Evolutionary conservation across 345 rosid species (phyloP).

Genomic region (Hibiscus trionum): DNA sequence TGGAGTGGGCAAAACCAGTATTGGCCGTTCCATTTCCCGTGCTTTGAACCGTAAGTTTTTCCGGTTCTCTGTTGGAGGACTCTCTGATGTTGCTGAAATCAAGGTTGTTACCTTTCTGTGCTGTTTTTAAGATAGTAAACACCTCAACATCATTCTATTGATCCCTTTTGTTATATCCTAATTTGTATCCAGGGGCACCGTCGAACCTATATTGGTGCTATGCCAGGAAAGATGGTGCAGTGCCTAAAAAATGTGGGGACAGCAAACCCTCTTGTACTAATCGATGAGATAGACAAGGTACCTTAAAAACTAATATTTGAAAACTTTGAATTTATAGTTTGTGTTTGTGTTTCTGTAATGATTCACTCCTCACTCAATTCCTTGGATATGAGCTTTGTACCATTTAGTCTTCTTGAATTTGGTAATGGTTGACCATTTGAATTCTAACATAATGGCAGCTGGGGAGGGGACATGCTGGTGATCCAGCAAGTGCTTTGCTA

Average conservation of each 20-base stretch:
- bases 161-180: slow-evolving; percentile 11
- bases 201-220: slow-evolving; percentile 98
- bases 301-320: not conserved
- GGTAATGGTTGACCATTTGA: not conserved
- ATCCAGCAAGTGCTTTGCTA: slow-evolving; percentile 97
- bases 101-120: slow-evolving; percentile 47
- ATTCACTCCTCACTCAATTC: not conserved
- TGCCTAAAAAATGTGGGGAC: slow-evolving; percentile 98
- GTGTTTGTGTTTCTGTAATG: slow-evolving; percentile 3
- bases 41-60: slow-evolving; percentile 94
- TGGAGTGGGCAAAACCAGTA: slow-evolving; percentile 99
- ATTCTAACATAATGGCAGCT: slow-evolving; percentile 42
- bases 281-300: slow-evolving; percentile 99
- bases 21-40: slow-evolving; percentile 96
- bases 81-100: slow-evolving; percentile 98
- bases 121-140: not conserved
- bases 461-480: slow-evolving; percentile 97
- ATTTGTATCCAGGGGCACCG: slow-evolving; percentile 83
- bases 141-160: not conserved
- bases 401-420: not conserved
- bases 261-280: slow-evolving; percentile 96
- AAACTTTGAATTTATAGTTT: not conserved
- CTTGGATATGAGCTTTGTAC: not conserved
- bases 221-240: slow-evolving; percentile 99
- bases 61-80: slow-evolving; percentile 98